Evolutionary conservation across 2,329 filamentous ascomycete genomes (phyloP).

Genomic region (Didymella arachidicola): DNA sequence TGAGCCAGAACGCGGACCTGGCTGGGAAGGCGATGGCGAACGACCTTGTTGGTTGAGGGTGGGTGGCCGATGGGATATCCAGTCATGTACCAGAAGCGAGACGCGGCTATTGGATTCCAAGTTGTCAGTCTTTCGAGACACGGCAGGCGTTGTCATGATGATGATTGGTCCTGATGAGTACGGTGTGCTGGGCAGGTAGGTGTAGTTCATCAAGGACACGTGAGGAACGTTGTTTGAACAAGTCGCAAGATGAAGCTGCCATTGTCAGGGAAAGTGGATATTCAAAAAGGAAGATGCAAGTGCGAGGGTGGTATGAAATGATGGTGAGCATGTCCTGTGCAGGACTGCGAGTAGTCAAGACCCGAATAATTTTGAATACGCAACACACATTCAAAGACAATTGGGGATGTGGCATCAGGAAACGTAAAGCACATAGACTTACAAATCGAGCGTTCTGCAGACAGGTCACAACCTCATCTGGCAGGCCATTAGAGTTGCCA

Average conservation of each 20-base stretch:
- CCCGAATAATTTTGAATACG: background rate
- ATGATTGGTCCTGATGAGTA: slow-evolving; percentile 72
- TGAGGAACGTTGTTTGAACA: slow-evolving; percentile 84
- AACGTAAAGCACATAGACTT: slow-evolving; percentile 42
- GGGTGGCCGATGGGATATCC: slow-evolving; percentile 91
- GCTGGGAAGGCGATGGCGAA: slow-evolving; percentile 68
- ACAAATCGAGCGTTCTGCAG: slow-evolving; percentile 96
- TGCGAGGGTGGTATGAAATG: background rate
- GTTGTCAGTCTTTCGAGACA: slow-evolving; percentile 82
- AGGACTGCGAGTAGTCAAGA: background rate
- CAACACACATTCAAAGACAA: background rate
- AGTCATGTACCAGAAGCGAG: slow-evolving; percentile 95
- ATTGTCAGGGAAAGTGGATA: slow-evolving; percentile 11
- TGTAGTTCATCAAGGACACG: slow-evolving; percentile 99
- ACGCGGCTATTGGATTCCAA: slow-evolving; percentile 85
- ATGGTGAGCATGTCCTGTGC: background rate
- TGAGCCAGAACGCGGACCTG: slow-evolving; percentile 65
- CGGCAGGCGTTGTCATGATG: slow-evolving; percentile 87
- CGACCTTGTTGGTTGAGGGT: slow-evolving; percentile 64
- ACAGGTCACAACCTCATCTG: slow-evolving; percentile 85
- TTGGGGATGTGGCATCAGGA: background rate
- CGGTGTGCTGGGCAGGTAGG: slow-evolving; percentile 80
- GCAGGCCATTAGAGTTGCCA: slow-evolving; percentile 68
- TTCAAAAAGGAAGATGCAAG: background rate
- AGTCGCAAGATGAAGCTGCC: slow-evolving; percentile 91